Base-by-base conservation (phyloP, 1,284 basidiomycete genomes). In the Pseudozyma thailandica region DNA sequence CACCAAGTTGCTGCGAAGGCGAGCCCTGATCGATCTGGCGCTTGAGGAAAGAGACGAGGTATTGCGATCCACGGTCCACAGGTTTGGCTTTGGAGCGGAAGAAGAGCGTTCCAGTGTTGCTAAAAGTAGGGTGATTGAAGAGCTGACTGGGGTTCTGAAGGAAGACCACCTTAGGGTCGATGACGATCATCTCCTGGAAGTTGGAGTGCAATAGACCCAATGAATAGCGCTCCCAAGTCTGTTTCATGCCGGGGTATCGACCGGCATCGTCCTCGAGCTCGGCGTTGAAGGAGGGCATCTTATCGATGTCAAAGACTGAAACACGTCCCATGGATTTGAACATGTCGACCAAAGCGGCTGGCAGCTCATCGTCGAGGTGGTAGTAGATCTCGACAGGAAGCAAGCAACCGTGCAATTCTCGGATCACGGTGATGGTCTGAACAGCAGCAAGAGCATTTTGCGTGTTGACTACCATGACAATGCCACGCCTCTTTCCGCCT, bases 141-240 rank as follows among this genome's bases (percentile, higher is more conserved):
- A 70, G 59, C 25, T 43, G 41, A 10, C 37, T 6, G 0, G 66
- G 66, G 28, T 70, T 48, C n/a, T 70, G 55, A 4, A 70, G 60
- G 52, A 70, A 70, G 51, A 70, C 66, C n/a, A 70, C 66, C 10
- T 56, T 33, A 5, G 66, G 66, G 7, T 70, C 66, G 44, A 70
- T 39, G 25, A 70, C 37, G 21, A 70, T 20, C 33, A 70, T 59
- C 35, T 70, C 55, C 21, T 70, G 60, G 60, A 70, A 70, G 5
- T 37, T 41, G 15, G 55, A 59, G 7, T 55, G 60, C 15, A 70
- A 54, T 8, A 70, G 27, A 2, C 50, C 66, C 1, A 70, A 56
- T 27, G 60, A 54, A 20, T 63, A 43, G 20, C 66, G 59, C 35
- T 55, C 55, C 51, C 60, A 58, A 2, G 51, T 51, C 41, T 53